Evolutionary conservation across 345 rosid species (phyloP).

Genomic region (Limnanthes douglasii): DNA sequence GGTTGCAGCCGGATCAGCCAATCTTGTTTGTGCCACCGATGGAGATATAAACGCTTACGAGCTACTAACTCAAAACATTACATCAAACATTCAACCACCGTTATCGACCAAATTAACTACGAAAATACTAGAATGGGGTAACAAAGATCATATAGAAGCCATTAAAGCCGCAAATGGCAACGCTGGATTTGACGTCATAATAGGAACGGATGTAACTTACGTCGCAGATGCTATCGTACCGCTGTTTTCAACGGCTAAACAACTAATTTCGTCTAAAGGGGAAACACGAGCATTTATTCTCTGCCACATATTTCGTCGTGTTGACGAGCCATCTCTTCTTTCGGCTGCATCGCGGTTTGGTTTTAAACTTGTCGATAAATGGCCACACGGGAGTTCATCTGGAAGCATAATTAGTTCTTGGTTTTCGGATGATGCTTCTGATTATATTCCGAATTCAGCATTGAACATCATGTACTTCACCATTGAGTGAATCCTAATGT

Average conservation of each 20-base stretch:
- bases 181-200: slow-evolving; percentile 57
- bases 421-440: slow-evolving; percentile 26
- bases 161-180: slow-evolving; percentile 18
- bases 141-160: slow-evolving; percentile 34
- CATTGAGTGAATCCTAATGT: slow-evolving; percentile 19
- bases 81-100: slow-evolving; percentile 32
- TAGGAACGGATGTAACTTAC: slow-evolving; percentile 80
- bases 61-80: slow-evolving; percentile 36
- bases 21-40: slow-evolving; percentile 66
- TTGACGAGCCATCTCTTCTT: slow-evolving; percentile 55
- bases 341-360: slow-evolving; percentile 52
- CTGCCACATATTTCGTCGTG: slow-evolving; percentile 62
- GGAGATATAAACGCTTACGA: slow-evolving; percentile 51
- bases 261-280: slow-evolving; percentile 24
- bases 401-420: slow-evolving; percentile 33
- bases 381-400: slow-evolving; percentile 27
- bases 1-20: slow-evolving; percentile 53
- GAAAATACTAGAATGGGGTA: slow-evolving; percentile 68
- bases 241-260: slow-evolving; percentile 60
- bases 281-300: slow-evolving; percentile 43
- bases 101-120: slow-evolving; percentile 23
- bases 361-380: slow-evolving; percentile 50
- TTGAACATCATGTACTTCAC: slow-evolving; percentile 60
- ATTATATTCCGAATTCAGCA: slow-evolving; percentile 33
- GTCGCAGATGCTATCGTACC: slow-evolving; percentile 50